These are phyloP conservation scores for Torulaspora globosa DNA, from an alignment of 1,139 yeast species.

Conservation along the genomic window DNA sequence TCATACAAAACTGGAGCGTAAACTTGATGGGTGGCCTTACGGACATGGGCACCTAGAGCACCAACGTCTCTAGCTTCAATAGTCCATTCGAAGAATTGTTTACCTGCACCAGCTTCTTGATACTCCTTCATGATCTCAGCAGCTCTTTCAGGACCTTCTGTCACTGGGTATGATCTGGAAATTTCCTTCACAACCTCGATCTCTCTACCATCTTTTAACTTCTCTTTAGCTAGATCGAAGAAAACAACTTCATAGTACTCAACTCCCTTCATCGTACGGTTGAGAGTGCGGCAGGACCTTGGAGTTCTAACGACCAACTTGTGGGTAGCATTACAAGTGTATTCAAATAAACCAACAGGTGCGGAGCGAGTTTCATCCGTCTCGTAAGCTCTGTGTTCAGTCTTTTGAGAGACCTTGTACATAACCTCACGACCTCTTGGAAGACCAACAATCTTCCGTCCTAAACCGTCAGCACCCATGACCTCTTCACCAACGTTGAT, in stretches of 20 bases:
- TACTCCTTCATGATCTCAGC: conserved; percentile 16
- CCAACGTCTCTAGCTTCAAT: conserved; percentile 39
- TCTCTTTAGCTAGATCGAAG: conserved; percentile 8
- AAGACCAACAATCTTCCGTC: too few species aligned
- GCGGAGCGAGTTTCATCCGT: conserved; percentile 7
- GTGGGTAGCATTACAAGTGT: conserved; percentile 35
- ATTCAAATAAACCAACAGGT: conserved; percentile 4
- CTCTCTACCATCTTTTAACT: conserved; percentile 15
- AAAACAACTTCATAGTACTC: conserved; percentile 9
- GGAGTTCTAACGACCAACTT: conserved; percentile 37
- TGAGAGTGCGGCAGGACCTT: conserved; percentile 4
- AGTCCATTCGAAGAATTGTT: conserved; percentile 33
- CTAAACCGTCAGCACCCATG: conserved; percentile 44
- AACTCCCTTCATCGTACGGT: conserved; percentile 2
- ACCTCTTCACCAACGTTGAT: conserved; percentile 41
- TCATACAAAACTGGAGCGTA: conserved; percentile 39
- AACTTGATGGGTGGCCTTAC: conserved; percentile 36
- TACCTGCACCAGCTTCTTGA: conserved; percentile 1
- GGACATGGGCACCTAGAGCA: conserved; percentile 27
- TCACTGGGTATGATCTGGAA: conserved; percentile 14
- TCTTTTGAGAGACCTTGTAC: conserved; percentile 37
- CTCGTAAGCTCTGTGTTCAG: conserved; percentile 10
- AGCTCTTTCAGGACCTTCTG: conserved; percentile 28
- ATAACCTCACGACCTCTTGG: too few species aligned
- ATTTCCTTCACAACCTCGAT: conserved; percentile 17